Base-by-base conservation (phyloP, 192 early-diverging fungal species). In the Podila verticillata region DNA sequence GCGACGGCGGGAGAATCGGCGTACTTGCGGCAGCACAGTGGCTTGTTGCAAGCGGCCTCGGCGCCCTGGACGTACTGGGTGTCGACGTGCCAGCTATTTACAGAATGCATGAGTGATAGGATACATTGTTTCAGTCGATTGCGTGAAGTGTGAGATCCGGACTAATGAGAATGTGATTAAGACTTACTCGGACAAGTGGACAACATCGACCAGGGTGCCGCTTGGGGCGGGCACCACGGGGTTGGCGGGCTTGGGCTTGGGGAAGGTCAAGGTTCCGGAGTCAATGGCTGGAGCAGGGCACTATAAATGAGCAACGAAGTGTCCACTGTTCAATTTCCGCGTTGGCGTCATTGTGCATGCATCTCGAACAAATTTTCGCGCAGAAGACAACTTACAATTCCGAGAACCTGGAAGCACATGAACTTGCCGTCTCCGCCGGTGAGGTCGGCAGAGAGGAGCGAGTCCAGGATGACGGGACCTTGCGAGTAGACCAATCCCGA, bases 11-110 rank as follows among this genome's bases (percentile, higher is more conserved):
- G 48, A 31, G 83, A 61, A 72, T 87, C 49, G 34, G 48, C 81
- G 28, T 83, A 83, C 26, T 75, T 66, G 65, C 86, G 84, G 56
- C 88, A 89, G 65, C 88, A 89, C 48, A 88, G 36, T 3, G 85
- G 85, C 32, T 82, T 71, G 72, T 85, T 74, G 65, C 88, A 89
- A 6, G 71, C 70, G 5, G 70, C 84, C 57, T 89, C 88, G 9
- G 86, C 10, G 26, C 85, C 85, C 48, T 57, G 9, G 5, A 68
- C 65, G n/a, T 80, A 80, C 34, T 72, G 32, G 34, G 82, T 81
- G 66, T 60, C 61, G 61, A 62, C 58, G 19, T 57, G 69, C 68
- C 51, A 81, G 56, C 49, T 68, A 31, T 8, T 44, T 44, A 3
- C 39, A 44, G 39, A 7, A 12, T 39, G 36, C 2, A n/a, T 54